phyloP scores from a whole-genome alignment of 2,329 filamentous ascomycete species.

The Penicillium nordicum region DNA sequence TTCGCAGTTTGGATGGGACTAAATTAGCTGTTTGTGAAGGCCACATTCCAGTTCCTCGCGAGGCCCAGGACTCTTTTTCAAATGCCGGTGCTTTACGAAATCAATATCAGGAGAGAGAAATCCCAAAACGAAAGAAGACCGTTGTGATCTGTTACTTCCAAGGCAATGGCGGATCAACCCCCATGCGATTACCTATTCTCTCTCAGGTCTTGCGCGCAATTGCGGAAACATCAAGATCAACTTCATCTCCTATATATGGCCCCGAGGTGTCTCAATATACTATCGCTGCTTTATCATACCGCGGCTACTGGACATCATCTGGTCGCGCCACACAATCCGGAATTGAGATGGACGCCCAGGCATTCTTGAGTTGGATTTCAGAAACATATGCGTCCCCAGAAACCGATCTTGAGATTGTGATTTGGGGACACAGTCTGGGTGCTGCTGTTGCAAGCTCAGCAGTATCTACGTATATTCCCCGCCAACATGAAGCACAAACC shows the following conservation, averaged over 20 bases:
- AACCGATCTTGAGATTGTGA: constrained; percentile 44
- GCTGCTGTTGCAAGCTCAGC: constrained; percentile 66
- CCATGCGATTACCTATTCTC: constrained; percentile 40
- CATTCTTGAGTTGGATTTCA: constrained; percentile 61
- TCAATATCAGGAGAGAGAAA: background rate
- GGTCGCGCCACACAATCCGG: constrained; percentile 68
- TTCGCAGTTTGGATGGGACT: constrained; percentile 33
- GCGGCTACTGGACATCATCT: constrained; percentile 74
- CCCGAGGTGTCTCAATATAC: constrained; percentile 27
- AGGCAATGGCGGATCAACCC: constrained; percentile 33
- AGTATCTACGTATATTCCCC: constrained; percentile 44
- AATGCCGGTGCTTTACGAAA: constrained; percentile 33
- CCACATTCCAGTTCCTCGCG: constrained; percentile 47
- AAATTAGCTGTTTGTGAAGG: constrained; percentile 64
- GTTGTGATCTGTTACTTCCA: constrained; percentile 35
- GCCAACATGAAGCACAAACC: background rate
- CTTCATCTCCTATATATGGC: background rate
- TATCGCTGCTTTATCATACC: constrained; percentile 55
- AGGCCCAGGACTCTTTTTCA: constrained; percentile 12
- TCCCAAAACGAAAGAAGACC: constrained; percentile 2
- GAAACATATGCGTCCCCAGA: constrained; percentile 33
- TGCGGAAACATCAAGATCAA: background rate
- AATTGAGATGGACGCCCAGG: constrained; percentile 65
- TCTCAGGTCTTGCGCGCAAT: constrained; percentile 43
- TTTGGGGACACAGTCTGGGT: constrained; percentile 79